Conservation (phyloP, 2,329 filamentous ascomycete species). For the Colletotrichum karsti region DNA sequence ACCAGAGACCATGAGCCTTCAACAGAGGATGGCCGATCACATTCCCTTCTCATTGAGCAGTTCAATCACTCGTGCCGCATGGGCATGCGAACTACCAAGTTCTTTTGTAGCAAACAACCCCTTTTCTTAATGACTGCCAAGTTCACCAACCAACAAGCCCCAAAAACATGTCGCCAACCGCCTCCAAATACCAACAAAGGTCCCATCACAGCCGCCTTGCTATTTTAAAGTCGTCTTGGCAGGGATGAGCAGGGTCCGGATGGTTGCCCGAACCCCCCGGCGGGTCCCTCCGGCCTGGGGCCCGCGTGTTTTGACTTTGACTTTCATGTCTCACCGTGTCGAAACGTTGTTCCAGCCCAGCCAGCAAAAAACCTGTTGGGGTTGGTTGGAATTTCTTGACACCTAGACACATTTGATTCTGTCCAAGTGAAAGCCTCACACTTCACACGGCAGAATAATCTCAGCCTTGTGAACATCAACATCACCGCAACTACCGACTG, state of each 20-base stretch:
- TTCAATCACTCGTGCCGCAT: too few relatives aligned
- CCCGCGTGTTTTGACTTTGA: slow-evolving; percentile 2
- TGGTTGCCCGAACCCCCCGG: not conserved
- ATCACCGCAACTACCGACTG: not conserved
- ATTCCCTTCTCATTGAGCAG: too few relatives aligned
- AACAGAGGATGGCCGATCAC: too few relatives aligned
- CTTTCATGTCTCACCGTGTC: slow-evolving; percentile 2
- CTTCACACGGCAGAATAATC: too few relatives aligned
- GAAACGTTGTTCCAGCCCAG: not conserved
- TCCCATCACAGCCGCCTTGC: not conserved
- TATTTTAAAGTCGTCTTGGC: not conserved
- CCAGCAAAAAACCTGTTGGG: not conserved
- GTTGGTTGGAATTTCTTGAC: too few relatives aligned
- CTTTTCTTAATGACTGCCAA: too few relatives aligned
- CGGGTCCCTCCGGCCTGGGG: not conserved
- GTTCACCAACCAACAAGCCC: too few relatives aligned
- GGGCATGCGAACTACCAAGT: too few relatives aligned
- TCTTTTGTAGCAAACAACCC: too few relatives aligned
- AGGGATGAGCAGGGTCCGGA: slow-evolving; percentile 2
- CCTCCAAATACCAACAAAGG: not conserved
- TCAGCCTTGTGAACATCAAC: not conserved
- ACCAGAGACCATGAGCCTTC: too few relatives aligned
- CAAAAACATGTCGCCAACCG: not conserved
- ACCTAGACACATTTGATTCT: too few relatives aligned
- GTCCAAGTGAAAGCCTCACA: too few relatives aligned